Percentiles rank a stretch among this genome's conserved stretches.
Conservation (phyloP, 768 basidiomycete species). For the Aureoboletus auriporus region DNA sequence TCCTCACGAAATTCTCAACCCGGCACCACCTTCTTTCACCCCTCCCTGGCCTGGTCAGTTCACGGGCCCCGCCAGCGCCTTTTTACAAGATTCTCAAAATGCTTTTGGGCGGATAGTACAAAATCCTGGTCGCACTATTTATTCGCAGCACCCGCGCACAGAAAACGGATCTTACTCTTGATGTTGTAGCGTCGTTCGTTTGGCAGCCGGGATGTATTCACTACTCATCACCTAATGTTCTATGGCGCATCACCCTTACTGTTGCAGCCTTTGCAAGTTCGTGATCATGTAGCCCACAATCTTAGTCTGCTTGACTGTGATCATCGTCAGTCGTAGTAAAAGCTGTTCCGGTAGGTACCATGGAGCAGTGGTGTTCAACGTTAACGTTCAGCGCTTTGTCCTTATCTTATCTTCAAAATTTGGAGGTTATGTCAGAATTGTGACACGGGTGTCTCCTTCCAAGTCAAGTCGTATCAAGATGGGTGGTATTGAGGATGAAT, state of each 20-base stretch:
- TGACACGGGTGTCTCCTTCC: too few species aligned
- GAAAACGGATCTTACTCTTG: constrained; percentile 30
- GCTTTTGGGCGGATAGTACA: constrained; percentile 39
- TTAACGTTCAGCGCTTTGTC: too few species aligned
- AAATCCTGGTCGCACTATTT: constrained; percentile 61
- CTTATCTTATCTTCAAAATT: too few species aligned
- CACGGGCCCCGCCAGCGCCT: constrained; percentile 49
- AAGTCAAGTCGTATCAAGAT: too few species aligned
- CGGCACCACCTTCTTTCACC: constrained; percentile 19
- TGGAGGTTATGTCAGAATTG: too few species aligned
- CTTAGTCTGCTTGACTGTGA: background rate
- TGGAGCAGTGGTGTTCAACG: too few species aligned
- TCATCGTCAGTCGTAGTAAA: background rate
- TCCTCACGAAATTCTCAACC: constrained; percentile 20
- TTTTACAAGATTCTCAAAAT: constrained; percentile 40
- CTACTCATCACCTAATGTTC: constrained; percentile 19
- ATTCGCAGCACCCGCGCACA: constrained; percentile 45
- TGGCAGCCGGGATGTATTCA: constrained; percentile 16
- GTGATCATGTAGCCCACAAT: background rate
- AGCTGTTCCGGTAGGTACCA: too few species aligned
- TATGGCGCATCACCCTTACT: background rate
- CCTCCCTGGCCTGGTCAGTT: constrained; percentile 35
- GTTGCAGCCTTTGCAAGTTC: background rate
- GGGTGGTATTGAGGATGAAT: background rate
- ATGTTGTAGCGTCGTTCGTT: constrained; percentile 4